These are phyloP conservation scores for Fremontodendron californicum DNA, from an alignment of 345 rosid genomes.

Conservation along the genomic window DNA sequence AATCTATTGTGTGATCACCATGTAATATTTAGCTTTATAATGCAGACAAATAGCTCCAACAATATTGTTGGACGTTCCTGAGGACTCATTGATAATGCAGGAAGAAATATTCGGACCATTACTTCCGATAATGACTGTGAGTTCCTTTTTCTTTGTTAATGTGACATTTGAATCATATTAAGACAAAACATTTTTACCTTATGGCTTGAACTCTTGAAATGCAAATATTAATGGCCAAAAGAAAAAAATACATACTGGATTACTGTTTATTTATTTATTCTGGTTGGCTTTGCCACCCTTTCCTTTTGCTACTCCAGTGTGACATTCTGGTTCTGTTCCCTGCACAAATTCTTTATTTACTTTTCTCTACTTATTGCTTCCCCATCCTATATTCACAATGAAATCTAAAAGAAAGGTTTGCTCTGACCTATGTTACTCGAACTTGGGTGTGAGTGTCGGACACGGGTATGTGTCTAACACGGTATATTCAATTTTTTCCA, in stretches of 20 bases:
- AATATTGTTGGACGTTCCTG: constrained; percentile 74
- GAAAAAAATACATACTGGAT: not conserved
- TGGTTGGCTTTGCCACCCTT: not conserved
- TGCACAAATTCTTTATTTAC: not conserved
- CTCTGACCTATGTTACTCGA: not conserved
- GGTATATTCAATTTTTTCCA: too few relatives aligned
- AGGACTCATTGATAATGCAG: constrained; percentile 70
- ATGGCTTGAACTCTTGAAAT: not conserved
- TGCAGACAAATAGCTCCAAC: constrained; percentile 83
- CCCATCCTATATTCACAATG: not conserved
- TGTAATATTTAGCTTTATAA: constrained; percentile 4
- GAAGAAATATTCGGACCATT: constrained; percentile 98
- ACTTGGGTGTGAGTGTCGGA: too few relatives aligned
- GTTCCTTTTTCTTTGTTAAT: not conserved
- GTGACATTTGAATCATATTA: not conserved
- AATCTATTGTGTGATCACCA: not conserved
- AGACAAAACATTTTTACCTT: not conserved
- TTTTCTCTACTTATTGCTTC: not conserved
- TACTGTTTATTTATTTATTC: not conserved
- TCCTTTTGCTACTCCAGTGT: not conserved
- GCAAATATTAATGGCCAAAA: not conserved
- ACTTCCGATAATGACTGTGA: constrained; percentile 66
- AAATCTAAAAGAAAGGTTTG: not conserved
- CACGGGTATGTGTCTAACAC: too few relatives aligned
- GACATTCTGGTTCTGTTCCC: not conserved